phyloP scores from a whole-genome alignment of 768 basidiomycete genomes.

The Cantharellus anzutake region DNA sequence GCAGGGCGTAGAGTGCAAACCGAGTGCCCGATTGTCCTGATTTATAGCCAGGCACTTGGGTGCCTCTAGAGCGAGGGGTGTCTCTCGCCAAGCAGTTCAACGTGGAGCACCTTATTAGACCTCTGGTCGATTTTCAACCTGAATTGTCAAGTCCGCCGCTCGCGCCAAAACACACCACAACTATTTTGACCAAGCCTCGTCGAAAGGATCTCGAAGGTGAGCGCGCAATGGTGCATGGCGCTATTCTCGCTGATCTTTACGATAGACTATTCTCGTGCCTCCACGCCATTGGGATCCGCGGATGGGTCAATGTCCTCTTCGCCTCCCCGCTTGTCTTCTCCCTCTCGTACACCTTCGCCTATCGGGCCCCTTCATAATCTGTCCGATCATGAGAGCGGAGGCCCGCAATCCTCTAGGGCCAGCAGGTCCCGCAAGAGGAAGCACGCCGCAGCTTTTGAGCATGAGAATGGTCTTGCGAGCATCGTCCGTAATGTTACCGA shows the following conservation, averaged over 20 bases:
- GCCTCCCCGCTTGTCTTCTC: constrained; percentile 66
- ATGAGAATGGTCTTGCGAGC: constrained; percentile 24
- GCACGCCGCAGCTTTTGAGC: constrained; percentile 21
- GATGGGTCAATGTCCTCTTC: constrained; percentile 84
- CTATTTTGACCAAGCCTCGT: constrained; percentile 29
- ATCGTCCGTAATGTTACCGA: constrained; percentile 24
- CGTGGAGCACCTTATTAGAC: constrained; percentile 67
- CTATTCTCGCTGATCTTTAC: neutral
- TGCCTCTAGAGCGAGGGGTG: constrained; percentile 83
- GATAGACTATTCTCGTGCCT: constrained; percentile 4
- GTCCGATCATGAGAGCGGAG: constrained; percentile 17
- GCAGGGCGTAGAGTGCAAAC: constrained; percentile 10
- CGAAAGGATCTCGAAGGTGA: constrained; percentile 11
- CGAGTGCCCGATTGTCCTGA: neutral
- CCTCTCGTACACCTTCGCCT: constrained; percentile 87
- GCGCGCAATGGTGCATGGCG: neutral
- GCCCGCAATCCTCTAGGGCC: neutral
- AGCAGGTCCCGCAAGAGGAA: constrained; percentile 19
- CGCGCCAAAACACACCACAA: constrained; percentile 89
- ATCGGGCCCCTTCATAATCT: constrained; percentile 36
- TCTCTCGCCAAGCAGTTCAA: constrained; percentile 80
- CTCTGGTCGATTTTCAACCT: constrained; percentile 88
- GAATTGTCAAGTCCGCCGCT: constrained; percentile 71
- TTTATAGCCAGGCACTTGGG: constrained; percentile 70
- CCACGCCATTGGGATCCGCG: constrained; percentile 36